Percentiles rank a stretch among this genome's conserved stretches.
Conservation (phyloP, 2,329 filamentous ascomycete genomes). For the Rachicladosporium sp. region DNA sequence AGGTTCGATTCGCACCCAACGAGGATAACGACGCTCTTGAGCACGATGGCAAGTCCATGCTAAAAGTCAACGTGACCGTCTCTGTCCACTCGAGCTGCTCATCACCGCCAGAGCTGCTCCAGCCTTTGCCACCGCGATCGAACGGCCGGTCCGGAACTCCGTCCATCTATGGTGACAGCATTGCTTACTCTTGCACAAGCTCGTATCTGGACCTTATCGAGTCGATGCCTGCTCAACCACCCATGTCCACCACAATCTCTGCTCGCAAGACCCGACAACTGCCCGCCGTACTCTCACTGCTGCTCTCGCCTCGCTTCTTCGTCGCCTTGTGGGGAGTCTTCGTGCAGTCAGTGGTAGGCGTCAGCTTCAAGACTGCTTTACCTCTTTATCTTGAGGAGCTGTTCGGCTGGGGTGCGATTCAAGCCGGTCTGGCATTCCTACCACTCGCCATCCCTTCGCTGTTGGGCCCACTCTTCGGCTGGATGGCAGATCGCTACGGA, state of each 20-base stretch:
- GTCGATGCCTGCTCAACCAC: no score
- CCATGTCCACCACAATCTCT: background rate
- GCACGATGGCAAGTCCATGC: background rate
- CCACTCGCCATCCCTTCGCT: constrained; percentile 12
- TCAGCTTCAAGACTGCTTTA: constrained; percentile 12
- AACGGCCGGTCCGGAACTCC: background rate
- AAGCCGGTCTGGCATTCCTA: constrained; percentile 14
- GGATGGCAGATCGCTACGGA: constrained; percentile 9
- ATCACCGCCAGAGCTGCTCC: background rate
- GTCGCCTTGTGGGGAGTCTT: constrained; percentile 12
- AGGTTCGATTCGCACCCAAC: background rate
- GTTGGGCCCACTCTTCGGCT: constrained; percentile 13
- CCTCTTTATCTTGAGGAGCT: constrained; percentile 9
- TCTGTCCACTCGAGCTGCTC: no score
- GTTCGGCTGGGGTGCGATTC: constrained; percentile 11
- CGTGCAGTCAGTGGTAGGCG: constrained; percentile 10
- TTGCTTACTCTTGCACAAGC: no score
- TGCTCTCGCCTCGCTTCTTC: constrained; percentile 11
- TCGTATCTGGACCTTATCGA: no score
- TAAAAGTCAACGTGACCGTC: background rate
- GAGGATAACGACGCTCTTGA: constrained; percentile 2
- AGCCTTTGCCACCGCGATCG: background rate
- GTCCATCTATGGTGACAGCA: no score
- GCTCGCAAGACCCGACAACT: constrained; percentile 2
- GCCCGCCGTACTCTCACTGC: constrained; percentile 10